phyloP scores from a whole-genome alignment of 345 rosid species.

The Bruguiera sexangula region DNA sequence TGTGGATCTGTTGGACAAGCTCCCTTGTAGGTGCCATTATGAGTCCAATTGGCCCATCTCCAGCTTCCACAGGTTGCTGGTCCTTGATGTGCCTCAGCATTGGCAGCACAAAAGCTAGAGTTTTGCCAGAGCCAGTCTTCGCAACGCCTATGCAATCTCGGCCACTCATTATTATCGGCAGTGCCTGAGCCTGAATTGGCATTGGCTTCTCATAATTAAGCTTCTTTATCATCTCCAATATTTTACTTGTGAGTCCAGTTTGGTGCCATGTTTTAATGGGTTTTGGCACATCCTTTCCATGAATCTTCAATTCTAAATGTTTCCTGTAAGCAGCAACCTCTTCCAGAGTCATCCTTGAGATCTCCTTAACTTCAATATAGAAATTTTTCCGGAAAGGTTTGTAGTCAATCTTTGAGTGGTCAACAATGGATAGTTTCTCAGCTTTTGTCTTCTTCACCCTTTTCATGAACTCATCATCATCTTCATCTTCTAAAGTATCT shows the following conservation, averaged over 20 bases:
- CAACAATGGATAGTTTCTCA: slow-evolving; percentile 84
- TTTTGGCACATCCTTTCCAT: slow-evolving; percentile 91
- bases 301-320: slow-evolving; percentile 81
- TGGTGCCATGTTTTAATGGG: slow-evolving; percentile 94
- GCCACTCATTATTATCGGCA: slow-evolving; percentile 93
- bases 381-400: slow-evolving; percentile 74
- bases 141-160: slow-evolving; percentile 97
- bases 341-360: slow-evolving; percentile 69
- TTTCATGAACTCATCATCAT: slow-evolving; percentile 95
- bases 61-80: slow-evolving; percentile 92
- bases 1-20: slow-evolving; percentile 97
- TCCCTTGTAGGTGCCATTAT: slow-evolving; percentile 99
- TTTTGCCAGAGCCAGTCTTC: slow-evolving; percentile 96
- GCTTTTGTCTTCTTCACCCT: slow-evolving; percentile 98
- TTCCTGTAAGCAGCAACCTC: slow-evolving; percentile 80
- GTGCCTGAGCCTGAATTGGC: slow-evolving; percentile 97
- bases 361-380: slow-evolving; percentile 89
- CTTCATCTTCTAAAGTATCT: slow-evolving; percentile 69
- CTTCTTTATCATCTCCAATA: slow-evolving; percentile 85
- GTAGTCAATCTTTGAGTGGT: slow-evolving; percentile 89
- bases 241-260: slow-evolving; percentile 81
- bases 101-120: slow-evolving; percentile 94
- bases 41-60: slow-evolving; percentile 93
- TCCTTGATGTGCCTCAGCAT: slow-evolving; percentile 98
- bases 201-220: slow-evolving; percentile 84